A percentile compares a stretch with the other conserved stretches of the same genome.
phyloP scores from a whole-genome alignment of 2,329 filamentous ascomycete genomes.

The Escovopsis weberi region DNA sequence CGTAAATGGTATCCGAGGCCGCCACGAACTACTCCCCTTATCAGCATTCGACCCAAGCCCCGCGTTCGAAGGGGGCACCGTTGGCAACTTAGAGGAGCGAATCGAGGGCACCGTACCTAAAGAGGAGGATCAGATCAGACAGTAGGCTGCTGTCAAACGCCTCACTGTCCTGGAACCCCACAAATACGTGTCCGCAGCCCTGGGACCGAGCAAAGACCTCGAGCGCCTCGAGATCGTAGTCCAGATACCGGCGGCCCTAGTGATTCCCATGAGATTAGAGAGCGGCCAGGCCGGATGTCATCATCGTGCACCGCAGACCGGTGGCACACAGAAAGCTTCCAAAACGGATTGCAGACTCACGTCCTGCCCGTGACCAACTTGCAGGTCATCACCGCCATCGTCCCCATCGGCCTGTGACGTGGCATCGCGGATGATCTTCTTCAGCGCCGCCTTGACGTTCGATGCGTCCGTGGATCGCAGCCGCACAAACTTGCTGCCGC shows the following conservation, averaged over 20 bases:
- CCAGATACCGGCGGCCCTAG: conserved; percentile 51
- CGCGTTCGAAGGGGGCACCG: conserved; percentile 14
- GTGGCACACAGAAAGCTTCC: background rate
- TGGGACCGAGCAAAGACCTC: conserved; percentile 42
- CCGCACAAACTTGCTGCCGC: conserved; percentile 44
- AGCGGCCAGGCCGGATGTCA: conserved; percentile 2
- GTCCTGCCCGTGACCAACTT: conserved; percentile 29
- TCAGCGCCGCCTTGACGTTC: conserved; percentile 59
- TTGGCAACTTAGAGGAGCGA: background rate
- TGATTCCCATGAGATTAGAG: conserved; percentile 2
- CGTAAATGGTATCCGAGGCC: conserved; percentile 61
- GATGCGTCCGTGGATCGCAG: conserved; percentile 57
- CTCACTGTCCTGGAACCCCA: conserved; percentile 71
- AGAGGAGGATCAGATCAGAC: conserved; percentile 53
- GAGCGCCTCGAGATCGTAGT: conserved; percentile 65
- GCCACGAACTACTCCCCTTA: conserved; percentile 45
- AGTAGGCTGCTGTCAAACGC: conserved; percentile 63
- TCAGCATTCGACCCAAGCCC: no score
- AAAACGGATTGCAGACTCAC: conserved; percentile 20
- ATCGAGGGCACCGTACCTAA: conserved; percentile 38
- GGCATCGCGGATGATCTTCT: conserved; percentile 56
- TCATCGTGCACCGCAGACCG: background rate
- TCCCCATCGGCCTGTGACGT: conserved; percentile 32
- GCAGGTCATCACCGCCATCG: conserved; percentile 43
- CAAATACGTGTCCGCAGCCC: conserved; percentile 43